Base-by-base conservation (phyloP, 2,329 filamentous ascomycete species). In the Drechslera avenae region DNA sequence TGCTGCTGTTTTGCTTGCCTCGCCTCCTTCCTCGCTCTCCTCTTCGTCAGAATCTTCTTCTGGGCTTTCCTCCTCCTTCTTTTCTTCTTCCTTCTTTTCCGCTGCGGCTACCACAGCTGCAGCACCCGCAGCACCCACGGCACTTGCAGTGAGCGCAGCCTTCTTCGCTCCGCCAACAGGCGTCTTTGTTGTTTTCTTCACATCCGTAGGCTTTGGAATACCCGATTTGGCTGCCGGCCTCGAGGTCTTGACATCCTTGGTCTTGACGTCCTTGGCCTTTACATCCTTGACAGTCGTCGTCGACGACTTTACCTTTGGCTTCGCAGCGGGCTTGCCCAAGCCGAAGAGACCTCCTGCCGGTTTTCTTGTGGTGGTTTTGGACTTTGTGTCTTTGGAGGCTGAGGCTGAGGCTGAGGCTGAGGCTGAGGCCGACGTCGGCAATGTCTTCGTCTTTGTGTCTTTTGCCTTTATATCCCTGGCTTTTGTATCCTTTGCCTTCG, bases 151-250 rank as follows among this genome's bases (percentile, higher is more conserved):
- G 14, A 68, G 52, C n/a, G 51, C 59, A 7, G 66, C 56, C 19
- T 69, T 63, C 35, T 54, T 57, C n/a, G 59, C 63, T 40, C 67
- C 68, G 8, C 46, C 52, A 37, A 66, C 57, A 13, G 63, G 63
- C 5, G 52, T 41, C 8, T 67, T 59, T 6, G 67, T 50, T 1
- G 59, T 55, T 49, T 66, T 63, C 32, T 63, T 60, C 12, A 51
- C 39, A 26, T 49, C 39, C 7, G 56, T 37, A 14, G 57, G 46
- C 18, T 66, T 66, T 5, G 64, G 62, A 4, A 63, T 46, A 13
- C 39, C 18, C 8, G 43, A 18, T n/a, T 39, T 19, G 21, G 39
- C 16, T 4, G 46, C 9, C 12, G 31, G 36, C 10, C 36, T 52
- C 16, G 43, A 34, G 5, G 26, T 32, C 19, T 36, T 52, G 26